phyloP scores from a whole-genome alignment of 495 filamentous ascomycete genomes.

The Neurospora pannonica region DNA sequence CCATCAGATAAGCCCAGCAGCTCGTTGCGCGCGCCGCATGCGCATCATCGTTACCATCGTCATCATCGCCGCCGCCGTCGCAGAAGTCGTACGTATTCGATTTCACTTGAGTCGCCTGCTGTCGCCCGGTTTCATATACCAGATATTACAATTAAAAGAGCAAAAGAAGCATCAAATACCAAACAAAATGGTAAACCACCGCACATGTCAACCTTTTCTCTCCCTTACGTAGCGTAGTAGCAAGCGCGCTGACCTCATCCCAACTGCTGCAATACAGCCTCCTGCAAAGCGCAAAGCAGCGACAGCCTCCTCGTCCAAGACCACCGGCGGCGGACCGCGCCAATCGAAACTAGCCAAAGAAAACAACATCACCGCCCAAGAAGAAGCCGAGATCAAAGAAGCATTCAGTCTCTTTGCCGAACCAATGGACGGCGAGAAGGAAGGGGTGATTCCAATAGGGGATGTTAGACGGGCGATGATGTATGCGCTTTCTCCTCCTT shows the following conservation, averaged over 20 bases:
- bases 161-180: background rate
- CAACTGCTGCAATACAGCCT: slow-evolving; percentile 18
- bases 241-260: background rate
- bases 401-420: slow-evolving; percentile 77
- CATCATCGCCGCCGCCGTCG: background rate
- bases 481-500: background rate
- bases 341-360: slow-evolving; percentile 83
- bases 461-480: slow-evolving; percentile 79
- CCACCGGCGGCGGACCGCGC: slow-evolving; percentile 19
- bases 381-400: slow-evolving; percentile 85
- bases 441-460: slow-evolving; percentile 62
- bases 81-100: background rate
- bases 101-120: background rate
- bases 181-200: background rate
- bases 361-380: slow-evolving; percentile 68
- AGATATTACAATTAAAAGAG: background rate
- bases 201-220: background rate
- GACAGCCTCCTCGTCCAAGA: slow-evolving; percentile 8
- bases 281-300: slow-evolving; percentile 30
- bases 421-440: slow-evolving; percentile 55
- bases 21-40: background rate
- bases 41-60: background rate
- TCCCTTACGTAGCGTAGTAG: background rate
- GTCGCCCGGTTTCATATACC: background rate
- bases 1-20: background rate